A percentile compares a stretch with the other conserved stretches of the same genome.
phyloP scores from a whole-genome alignment of 805 yeast species.

The Candida palmyrensis region DNA sequence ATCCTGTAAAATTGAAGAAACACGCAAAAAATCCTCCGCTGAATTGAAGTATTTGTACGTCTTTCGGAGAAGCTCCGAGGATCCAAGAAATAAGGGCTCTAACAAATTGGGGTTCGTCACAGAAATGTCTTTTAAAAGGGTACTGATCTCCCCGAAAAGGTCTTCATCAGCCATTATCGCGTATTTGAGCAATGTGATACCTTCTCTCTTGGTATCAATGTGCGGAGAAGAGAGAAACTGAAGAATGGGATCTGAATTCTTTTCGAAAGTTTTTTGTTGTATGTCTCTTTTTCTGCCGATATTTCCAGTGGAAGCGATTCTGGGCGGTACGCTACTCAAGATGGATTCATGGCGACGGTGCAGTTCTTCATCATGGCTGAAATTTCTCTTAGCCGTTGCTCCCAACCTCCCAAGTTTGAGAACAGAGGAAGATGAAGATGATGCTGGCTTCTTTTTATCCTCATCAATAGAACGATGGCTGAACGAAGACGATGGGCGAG shows the following conservation, averaged over 20 bases:
- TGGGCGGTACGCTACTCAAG: neutral
- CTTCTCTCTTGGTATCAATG: slow-evolving; percentile 26
- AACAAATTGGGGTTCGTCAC: slow-evolving; percentile 24
- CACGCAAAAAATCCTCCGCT: slow-evolving; percentile 31
- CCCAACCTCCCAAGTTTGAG: slow-evolving; percentile 1
- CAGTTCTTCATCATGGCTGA: neutral
- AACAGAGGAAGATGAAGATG: slow-evolving; percentile 3
- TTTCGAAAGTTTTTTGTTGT: slow-evolving; percentile 10
- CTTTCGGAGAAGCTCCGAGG: slow-evolving; percentile 21
- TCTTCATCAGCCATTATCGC: slow-evolving; percentile 35
- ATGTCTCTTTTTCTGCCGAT: slow-evolving; percentile 3
- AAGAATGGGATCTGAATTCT: slow-evolving; percentile 29
- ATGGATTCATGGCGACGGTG: neutral
- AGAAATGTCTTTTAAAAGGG: slow-evolving; percentile 22
- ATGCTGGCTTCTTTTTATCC: slow-evolving; percentile 2
- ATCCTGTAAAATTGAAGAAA: slow-evolving; percentile 19
- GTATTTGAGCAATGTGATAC: slow-evolving; percentile 30
- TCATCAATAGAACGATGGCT: slow-evolving; percentile 5
- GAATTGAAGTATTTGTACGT: slow-evolving; percentile 17
- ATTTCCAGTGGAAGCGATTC: slow-evolving; percentile 2
- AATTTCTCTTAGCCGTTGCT: slow-evolving; percentile 3
- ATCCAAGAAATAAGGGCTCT: slow-evolving; percentile 24
- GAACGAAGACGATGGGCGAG: slow-evolving; percentile 17
- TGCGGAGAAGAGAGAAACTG: slow-evolving; percentile 30
- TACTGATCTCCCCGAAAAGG: slow-evolving; percentile 18